Conservation (phyloP, 2,329 filamentous ascomycete species). For the Pleomassaria siparia region DNA sequence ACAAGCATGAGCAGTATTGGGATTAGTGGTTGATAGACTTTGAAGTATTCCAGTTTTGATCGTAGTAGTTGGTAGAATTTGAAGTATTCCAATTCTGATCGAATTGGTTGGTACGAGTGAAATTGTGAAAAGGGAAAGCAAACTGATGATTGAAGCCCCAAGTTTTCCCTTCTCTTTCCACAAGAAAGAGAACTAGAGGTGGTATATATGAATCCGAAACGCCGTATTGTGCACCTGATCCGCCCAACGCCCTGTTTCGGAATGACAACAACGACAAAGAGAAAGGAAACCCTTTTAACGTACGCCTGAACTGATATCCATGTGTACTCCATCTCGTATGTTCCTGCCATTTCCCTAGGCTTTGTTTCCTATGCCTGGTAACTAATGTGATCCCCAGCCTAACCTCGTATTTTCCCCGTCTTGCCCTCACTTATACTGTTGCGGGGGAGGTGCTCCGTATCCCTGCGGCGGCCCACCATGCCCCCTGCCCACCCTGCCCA, state of each 20-base stretch:
- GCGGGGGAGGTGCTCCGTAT: slow-evolving; percentile 16
- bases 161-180: too few species aligned
- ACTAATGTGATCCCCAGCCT: not conserved
- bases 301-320: too few species aligned
- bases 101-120: too few species aligned
- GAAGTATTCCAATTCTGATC: not conserved
- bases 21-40: not conserved
- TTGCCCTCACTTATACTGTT: slow-evolving; percentile 11
- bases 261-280: not conserved
- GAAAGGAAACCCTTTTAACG: not conserved
- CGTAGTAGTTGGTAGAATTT: not conserved
- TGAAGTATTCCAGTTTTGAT: not conserved
- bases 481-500: too few species aligned
- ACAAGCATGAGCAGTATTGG: not conserved
- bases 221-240: not conserved
- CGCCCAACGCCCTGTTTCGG: not conserved
- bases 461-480: slow-evolving; percentile 7
- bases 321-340: too few species aligned
- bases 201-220: not conserved
- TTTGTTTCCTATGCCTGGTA: not conserved
- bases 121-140: too few species aligned
- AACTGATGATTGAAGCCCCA: too few species aligned
- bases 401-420: not conserved
- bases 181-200: not conserved
- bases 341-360: too few species aligned